Evolutionary conservation across 371 early-diverging fungal species (phyloP).

Genomic region (Mucor ambiguus): DNA sequence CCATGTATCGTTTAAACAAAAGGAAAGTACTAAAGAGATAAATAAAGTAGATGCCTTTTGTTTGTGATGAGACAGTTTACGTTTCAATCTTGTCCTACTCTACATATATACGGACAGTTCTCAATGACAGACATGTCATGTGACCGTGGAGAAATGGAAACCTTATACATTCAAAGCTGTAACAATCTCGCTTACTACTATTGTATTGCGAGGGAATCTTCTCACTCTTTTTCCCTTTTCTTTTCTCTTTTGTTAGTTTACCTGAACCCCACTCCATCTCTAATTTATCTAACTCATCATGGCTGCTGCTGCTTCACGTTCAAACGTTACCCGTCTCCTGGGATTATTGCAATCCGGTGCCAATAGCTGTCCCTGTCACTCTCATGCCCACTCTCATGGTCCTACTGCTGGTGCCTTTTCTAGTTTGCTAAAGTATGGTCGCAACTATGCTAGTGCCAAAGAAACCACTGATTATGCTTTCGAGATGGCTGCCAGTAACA

Average conservation of each 20-base stretch:
- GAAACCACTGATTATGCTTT: constrained; percentile 76
- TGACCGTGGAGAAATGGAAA: constrained; percentile 29
- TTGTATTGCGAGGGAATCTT: background rate
- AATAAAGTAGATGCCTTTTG: background rate
- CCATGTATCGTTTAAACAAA: background rate
- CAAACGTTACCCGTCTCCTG: constrained; percentile 52
- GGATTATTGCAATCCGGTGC: constrained; percentile 46
- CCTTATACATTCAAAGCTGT: constrained; percentile 1
- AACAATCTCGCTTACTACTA: background rate
- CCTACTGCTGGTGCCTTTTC: constrained; percentile 37
- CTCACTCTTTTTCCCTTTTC: constrained; percentile 8
- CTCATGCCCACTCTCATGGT: constrained; percentile 45
- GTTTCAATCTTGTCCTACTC: constrained; percentile 6
- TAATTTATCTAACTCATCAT: constrained; percentile 22
- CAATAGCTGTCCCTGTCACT: constrained; percentile 59
- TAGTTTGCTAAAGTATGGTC: constrained; percentile 49
- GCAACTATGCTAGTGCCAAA: constrained; percentile 49
- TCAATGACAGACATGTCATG: constrained; percentile 22
- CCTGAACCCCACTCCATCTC: constrained; percentile 5
- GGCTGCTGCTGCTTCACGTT: constrained; percentile 53
- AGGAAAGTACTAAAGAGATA: background rate
- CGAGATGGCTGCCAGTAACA: constrained; percentile 89
- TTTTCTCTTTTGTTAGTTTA: constrained; percentile 9
- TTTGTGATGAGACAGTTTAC: background rate
- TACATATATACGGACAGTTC: background rate